Evolutionary conservation across 2,329 filamentous ascomycete species (phyloP).

Genomic region (Fusarium humuli): DNA sequence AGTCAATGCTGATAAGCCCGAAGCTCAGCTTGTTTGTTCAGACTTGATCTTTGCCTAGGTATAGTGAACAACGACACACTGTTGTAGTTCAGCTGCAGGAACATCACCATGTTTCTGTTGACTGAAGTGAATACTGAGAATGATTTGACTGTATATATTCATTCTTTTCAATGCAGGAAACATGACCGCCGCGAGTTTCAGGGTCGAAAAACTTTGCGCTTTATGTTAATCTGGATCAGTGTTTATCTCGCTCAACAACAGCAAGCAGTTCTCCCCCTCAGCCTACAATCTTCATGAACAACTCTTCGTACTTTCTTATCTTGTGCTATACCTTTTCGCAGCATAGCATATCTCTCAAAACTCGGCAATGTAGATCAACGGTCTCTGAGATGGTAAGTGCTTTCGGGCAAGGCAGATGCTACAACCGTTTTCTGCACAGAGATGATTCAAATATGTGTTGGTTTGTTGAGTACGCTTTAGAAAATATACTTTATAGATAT

Average conservation of each 20-base stretch:
- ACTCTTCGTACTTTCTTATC: not conserved
- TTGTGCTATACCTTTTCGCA: not conserved
- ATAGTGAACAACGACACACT: not conserved
- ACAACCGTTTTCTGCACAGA: no score
- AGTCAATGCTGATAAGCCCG: not conserved
- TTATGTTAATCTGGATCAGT: rapidly evolving
- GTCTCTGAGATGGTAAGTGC: not conserved
- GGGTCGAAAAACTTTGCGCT: not conserved
- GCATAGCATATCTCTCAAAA: not conserved
- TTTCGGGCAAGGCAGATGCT: not conserved
- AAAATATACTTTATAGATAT: not conserved
- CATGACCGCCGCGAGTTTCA: not conserved
- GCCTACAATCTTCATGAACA: not conserved
- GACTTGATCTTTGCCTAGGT: not conserved
- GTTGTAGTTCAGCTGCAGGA: not conserved
- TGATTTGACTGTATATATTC: not conserved
- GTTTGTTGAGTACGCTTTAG: not conserved
- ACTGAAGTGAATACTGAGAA: not conserved
- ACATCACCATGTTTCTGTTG: not conserved
- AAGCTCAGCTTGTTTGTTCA: not conserved
- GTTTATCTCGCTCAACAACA: not conserved
- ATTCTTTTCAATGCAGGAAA: rapidly evolving
- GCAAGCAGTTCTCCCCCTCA: not conserved
- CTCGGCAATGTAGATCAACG: not conserved
- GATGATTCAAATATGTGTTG: no score